phyloP scores from a whole-genome alignment of 352 stramenopile species.

The Phytophthora citricola region DNA sequence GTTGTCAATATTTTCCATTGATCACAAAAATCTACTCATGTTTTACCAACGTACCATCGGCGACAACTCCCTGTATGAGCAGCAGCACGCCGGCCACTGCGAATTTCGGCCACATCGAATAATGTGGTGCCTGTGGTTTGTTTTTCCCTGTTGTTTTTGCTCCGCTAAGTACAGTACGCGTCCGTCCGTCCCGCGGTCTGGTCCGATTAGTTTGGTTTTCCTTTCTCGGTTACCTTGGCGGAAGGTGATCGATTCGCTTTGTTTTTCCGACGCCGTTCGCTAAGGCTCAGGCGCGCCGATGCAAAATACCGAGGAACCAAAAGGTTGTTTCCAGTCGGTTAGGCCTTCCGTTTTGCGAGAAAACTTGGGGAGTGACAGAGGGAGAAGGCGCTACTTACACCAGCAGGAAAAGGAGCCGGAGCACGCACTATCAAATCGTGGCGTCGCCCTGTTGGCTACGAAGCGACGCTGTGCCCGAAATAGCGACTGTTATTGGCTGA shows the following conservation, averaged over 20 bases:
- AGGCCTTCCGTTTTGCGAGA: conserved; percentile 41
- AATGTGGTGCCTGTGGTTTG: conserved; percentile 14
- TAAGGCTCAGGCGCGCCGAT: neutral
- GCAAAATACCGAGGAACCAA: conserved; percentile 47
- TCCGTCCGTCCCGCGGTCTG: conserved; percentile 9
- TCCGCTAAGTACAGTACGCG: conserved; percentile 10
- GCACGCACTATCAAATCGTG: conserved; percentile 14
- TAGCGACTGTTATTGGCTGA: conserved; percentile 11
- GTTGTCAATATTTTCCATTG: conserved; percentile 1
- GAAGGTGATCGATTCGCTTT: conserved; percentile 3
- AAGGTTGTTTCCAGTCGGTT: conserved; percentile 37
- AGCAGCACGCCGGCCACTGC: conserved; percentile 25
- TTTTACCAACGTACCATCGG: conserved; percentile 13
- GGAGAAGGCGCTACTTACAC: conserved; percentile 29
- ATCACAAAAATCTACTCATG: neutral
- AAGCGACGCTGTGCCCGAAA: conserved; percentile 17
- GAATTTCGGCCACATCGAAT: conserved; percentile 37
- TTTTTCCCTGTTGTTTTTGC: conserved; percentile 6
- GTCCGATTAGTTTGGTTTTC: conserved; percentile 14
- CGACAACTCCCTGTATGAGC: conserved; percentile 8
- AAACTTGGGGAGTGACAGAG: conserved; percentile 43
- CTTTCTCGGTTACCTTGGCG: conserved; percentile 1
- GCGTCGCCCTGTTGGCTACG: conserved; percentile 13
- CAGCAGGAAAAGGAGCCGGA: conserved; percentile 28
- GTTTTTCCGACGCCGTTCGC: neutral